These are phyloP conservation scores for Thalassiosira livingstoniorum DNA, from an alignment of 352 stramenopile genomes.

Conservation along the genomic window DNA sequence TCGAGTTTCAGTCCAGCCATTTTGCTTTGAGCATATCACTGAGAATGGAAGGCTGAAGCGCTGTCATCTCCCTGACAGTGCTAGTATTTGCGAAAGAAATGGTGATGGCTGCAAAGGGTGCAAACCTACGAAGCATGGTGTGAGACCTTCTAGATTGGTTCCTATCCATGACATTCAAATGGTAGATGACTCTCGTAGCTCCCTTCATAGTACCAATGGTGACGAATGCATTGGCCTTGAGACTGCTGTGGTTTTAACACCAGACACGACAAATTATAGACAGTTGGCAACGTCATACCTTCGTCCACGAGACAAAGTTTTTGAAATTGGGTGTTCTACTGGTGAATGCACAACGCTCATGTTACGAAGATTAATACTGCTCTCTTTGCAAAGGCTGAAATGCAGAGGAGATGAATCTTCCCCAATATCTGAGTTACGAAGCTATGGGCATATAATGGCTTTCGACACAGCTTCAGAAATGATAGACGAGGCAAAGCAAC, in stretches of 20 bases:
- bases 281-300: constrained; percentile 64
- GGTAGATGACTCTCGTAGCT: background rate
- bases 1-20: constrained; percentile 32
- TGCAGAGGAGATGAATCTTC: background rate
- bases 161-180: constrained; percentile 42
- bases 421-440: constrained; percentile 9
- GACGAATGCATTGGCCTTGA: constrained; percentile 3
- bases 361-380: constrained; percentile 52
- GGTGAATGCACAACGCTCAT: constrained; percentile 69
- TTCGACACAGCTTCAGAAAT: constrained; percentile 81
- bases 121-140: constrained; percentile 29
- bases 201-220: background rate
- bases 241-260: constrained; percentile 60
- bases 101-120: background rate
- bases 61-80: too few species aligned
- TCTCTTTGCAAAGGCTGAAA: constrained; percentile 6
- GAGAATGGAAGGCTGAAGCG: too few species aligned
- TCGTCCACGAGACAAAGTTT: constrained; percentile 58
- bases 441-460: constrained; percentile 64
- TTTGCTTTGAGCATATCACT: constrained; percentile 7
- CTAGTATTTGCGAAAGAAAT: too few species aligned
- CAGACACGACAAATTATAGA: constrained; percentile 72
- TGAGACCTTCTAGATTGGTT: constrained; percentile 47
- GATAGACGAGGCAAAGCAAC: constrained; percentile 61
- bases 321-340: constrained; percentile 85